Evolutionary conservation across 208 protist species (phyloP).

Genomic region (Baffinella frigidus): DNA sequence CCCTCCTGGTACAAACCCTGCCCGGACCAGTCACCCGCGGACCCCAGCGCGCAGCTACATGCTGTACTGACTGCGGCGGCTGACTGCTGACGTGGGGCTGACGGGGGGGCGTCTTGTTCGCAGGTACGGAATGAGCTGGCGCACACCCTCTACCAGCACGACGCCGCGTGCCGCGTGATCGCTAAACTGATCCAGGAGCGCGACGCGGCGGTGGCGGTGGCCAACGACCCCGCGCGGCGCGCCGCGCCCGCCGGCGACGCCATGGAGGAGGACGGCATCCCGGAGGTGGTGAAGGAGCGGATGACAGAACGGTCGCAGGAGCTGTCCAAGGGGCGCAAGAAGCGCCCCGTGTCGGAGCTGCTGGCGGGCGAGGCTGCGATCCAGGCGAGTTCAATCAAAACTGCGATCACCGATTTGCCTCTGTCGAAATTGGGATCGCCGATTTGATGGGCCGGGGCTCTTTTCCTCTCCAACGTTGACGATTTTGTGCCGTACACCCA

Average conservation of each 20-base stretch:
- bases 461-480: too few relatives aligned
- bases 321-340: slow-evolving; percentile 72
- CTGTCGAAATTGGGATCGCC: too few relatives aligned
- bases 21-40: too few relatives aligned
- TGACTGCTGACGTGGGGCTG: slow-evolving; percentile 56
- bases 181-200: slow-evolving; percentile 86
- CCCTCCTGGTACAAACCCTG: too few relatives aligned
- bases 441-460: too few relatives aligned
- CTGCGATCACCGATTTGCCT: too few relatives aligned
- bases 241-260: neutral
- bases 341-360: slow-evolving; percentile 67
- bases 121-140: slow-evolving; percentile 94
- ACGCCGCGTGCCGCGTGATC: slow-evolving; percentile 97
- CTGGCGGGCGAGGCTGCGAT: slow-evolving; percentile 65
- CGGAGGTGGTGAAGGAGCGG: neutral
- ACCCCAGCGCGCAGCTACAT: neutral
- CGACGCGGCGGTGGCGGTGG: slow-evolving; percentile 73
- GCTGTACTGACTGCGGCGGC: too few relatives aligned
- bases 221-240: neutral
- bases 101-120: too few relatives aligned
- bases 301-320: slow-evolving; percentile 48
- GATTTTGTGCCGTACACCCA: too few relatives aligned
- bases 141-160: slow-evolving; percentile 95
- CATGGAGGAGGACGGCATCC: slow-evolving; percentile 55
- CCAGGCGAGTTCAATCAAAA: too few relatives aligned